Evolutionary conservation across 306 rosid genomes (phyloP).

Genomic region (Prunus fruticosa): DNA sequence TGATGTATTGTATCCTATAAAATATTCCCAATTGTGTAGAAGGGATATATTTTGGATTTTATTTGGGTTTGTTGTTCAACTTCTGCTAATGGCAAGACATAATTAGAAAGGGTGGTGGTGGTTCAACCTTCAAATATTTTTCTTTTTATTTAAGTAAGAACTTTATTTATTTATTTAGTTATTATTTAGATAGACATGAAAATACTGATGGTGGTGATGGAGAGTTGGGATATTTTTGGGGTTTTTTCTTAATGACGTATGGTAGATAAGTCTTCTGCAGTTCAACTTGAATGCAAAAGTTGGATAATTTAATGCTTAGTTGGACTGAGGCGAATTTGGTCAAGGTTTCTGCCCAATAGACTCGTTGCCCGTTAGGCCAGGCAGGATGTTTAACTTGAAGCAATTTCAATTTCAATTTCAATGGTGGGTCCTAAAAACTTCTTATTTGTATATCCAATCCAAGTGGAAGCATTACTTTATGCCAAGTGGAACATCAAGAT

Average conservation of each 20-base stretch:
- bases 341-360: not conserved
- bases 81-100: not conserved
- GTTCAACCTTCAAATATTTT: not conserved
- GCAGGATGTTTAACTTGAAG: not conserved
- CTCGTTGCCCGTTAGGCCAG: not conserved
- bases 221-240: not conserved
- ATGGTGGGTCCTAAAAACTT: not conserved
- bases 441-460: not conserved
- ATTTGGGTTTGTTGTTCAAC: not conserved
- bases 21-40: not conserved
- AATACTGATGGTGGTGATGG: not conserved
- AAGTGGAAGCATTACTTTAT: not conserved
- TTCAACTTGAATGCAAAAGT: not conserved
- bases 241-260: not conserved
- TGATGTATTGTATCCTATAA: too few species aligned
- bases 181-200: not conserved
- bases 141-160: not conserved
- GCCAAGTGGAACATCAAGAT: not conserved
- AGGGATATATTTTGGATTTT: not conserved
- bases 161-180: too few species aligned
- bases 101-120: not conserved
- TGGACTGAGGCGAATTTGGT: not conserved
- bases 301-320: slow-evolving; percentile 20
- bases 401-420: slow-evolving; percentile 16
- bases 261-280: not conserved